Evolutionary conservation across 1,284 basidiomycete species (phyloP), one percentile per base, ranked within the genome.

Genomic region (Rhodotorula sp.): DNA sequence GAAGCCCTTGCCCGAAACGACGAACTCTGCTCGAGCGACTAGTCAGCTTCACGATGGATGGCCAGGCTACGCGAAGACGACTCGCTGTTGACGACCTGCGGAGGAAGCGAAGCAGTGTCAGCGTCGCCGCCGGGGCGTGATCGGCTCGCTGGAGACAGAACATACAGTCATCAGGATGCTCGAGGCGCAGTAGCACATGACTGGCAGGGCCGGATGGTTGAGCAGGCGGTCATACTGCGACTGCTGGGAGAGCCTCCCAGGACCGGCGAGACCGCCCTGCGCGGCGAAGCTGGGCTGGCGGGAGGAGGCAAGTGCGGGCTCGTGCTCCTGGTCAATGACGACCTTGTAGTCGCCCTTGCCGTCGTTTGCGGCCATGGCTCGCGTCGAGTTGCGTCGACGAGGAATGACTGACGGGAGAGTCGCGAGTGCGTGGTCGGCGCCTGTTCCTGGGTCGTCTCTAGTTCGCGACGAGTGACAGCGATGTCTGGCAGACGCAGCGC

Each of bases 151-250:
- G 26, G 9, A n/a, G 22, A 47, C 44, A 2, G 44, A 13, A 34
- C 64, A n/a, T 58, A 99, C 87, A 0, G 96, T 99, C 96, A 99
- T 99, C 66, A 94, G 84, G 77, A 99, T 97, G 52, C 92, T 94
- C 4, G 95, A 92, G 37, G 89, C 76, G 79, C 96, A 99, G 81
- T 99, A 99, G 78, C 89, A 91, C 68, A 90, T 72, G 73, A 98
- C 90, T 44, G 94, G 88, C 15, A 89, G 83, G 47, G 88, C 88
- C 86, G 80, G 75, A 55, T 70, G 72, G 59, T 71, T 69, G 8
- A 64, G n/a, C 20, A 69, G 11, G 26, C 64, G 53, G 53, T 70
- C 64, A 11, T 54, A 10, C 2, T n/a, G n/a, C 0, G 62, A 40
- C n/a, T 55, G 47, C 13, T 31, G 52, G 22, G 28, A 34, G 15